Evolutionary conservation across 2,329 filamentous ascomycete species (phyloP).

Genomic region (Pseudogymnoascus sp.): DNA sequence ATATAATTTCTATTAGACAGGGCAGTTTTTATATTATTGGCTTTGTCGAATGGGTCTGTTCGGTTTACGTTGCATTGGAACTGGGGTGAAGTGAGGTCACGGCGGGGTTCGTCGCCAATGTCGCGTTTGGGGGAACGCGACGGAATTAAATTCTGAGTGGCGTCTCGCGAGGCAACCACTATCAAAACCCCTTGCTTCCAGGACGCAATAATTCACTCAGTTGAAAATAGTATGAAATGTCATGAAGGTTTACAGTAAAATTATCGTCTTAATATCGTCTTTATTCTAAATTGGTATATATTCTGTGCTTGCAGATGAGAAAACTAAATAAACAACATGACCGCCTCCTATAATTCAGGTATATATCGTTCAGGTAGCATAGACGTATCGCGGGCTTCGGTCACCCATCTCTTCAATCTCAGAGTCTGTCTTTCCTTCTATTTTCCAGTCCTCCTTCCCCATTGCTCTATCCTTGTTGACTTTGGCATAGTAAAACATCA

Average conservation of each 20-base stretch:
- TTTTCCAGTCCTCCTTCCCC: slow-evolving; percentile 34
- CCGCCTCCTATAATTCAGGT: background rate
- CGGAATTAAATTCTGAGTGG: background rate
- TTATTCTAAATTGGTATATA: slow-evolving; percentile 4
- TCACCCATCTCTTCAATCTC: slow-evolving; percentile 39
- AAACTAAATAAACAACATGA: background rate
- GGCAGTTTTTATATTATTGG: background rate
- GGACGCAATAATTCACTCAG: background rate
- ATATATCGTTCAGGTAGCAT: slow-evolving; percentile 11
- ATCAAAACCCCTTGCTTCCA: background rate
- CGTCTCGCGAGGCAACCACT: background rate
- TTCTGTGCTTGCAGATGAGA: slow-evolving; percentile 1
- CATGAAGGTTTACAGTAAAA: background rate
- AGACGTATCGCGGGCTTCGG: slow-evolving; percentile 29
- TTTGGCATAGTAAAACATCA: slow-evolving; percentile 28
- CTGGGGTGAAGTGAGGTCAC: background rate
- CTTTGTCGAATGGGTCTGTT: background rate
- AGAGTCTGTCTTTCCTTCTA: slow-evolving; percentile 36
- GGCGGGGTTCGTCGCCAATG: background rate
- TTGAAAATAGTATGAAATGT: background rate
- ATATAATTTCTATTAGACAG: background rate
- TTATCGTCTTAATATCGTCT: background rate
- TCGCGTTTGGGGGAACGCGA: background rate
- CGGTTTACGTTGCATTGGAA: background rate
- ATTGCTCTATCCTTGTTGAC: slow-evolving; percentile 32